Conservation (phyloP, 2,329 filamentous ascomycete genomes). For the Pestalotiopsis sp. region DNA sequence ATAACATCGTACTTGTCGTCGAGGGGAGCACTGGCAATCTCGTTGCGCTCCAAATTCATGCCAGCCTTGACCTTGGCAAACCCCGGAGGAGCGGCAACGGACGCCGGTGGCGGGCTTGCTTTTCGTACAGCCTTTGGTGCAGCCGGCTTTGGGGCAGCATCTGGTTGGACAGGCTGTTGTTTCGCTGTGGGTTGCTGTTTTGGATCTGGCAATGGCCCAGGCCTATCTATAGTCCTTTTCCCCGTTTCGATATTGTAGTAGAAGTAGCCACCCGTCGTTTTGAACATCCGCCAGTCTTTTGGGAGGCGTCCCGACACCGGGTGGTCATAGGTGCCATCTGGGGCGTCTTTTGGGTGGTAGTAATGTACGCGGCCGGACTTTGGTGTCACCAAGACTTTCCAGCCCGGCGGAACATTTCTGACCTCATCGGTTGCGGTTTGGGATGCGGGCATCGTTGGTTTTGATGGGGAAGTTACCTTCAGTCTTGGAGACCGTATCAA, state of each 20-base stretch:
- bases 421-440: slow-evolving; percentile 2
- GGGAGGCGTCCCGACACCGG: not conserved
- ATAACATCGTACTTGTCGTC: slow-evolving; percentile 12
- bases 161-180: not conserved
- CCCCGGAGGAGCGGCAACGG: not conserved
- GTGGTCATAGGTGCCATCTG: not conserved
- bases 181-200: not conserved
- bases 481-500: not conserved
- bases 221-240: not conserved
- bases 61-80: not conserved
- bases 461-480: not conserved
- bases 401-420: not conserved
- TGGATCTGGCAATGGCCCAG: not conserved
- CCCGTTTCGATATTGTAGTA: not conserved
- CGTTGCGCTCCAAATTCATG: not conserved
- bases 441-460: not conserved
- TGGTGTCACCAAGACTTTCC: not conserved
- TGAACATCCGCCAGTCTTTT: not conserved
- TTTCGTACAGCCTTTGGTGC: not conserved
- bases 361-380: not conserved
- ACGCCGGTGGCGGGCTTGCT: too few species aligned
- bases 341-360: not conserved
- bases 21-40: not conserved
- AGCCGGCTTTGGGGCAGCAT: not conserved
- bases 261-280: not conserved